These are phyloP conservation scores for Sporothrix variecibatus DNA, from an alignment of 2,329 filamentous ascomycete genomes.

Conservation along the genomic window DNA sequence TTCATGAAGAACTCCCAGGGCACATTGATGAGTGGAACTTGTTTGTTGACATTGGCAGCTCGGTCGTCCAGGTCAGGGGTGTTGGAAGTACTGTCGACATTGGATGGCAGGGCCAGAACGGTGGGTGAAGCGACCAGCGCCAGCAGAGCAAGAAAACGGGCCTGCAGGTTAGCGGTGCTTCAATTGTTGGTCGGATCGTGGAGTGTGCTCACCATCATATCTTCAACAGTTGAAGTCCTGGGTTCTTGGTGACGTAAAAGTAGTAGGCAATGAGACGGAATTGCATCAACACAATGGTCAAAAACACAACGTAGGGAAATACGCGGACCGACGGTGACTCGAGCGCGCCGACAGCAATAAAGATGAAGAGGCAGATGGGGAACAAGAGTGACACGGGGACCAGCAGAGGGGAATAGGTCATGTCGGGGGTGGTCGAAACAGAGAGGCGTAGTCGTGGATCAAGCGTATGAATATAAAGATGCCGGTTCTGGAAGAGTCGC, in stretches of 20 bases:
- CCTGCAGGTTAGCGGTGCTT: neutral
- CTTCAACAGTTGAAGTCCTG: conserved; percentile 2
- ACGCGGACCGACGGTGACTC: conserved; percentile 19
- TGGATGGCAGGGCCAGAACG: neutral
- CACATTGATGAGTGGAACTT: neutral
- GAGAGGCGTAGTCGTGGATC: neutral
- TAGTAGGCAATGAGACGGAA: conserved; percentile 23
- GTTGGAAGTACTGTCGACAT: neutral
- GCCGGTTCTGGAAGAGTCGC: neutral
- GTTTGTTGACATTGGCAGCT: neutral
- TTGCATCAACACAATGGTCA: conserved; percentile 15
- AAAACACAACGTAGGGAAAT: conserved; percentile 9
- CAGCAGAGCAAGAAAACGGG: neutral
- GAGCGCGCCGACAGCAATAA: conserved; percentile 9
- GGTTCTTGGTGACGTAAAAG: conserved; percentile 1
- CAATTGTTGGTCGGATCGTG: too few species aligned
- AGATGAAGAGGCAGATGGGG: conserved; percentile 3
- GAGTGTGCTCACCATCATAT: neutral
- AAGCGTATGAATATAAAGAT: neutral
- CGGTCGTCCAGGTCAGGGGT: neutral
- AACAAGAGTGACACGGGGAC: conserved; percentile 21
- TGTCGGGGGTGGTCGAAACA: neutral
- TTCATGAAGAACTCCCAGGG: neutral
- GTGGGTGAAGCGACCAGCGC: neutral
- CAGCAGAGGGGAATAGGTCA: conserved; percentile 15